Evolutionary conservation across 192 early-diverging fungal species (phyloP).

Genomic region (Podila epigama): DNA sequence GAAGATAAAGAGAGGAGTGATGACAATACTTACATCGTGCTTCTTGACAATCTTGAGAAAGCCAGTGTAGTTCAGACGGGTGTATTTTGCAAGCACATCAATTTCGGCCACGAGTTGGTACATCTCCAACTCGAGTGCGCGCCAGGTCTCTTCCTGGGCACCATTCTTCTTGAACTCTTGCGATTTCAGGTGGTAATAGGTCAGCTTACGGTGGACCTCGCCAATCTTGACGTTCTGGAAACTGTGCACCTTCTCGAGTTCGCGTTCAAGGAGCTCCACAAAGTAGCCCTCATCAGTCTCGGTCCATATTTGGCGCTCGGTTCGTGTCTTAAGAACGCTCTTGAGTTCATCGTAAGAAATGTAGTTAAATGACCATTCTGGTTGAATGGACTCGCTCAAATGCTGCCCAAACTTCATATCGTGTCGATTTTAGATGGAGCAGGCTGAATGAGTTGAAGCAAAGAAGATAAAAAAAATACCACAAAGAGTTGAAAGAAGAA

Average conservation of each 20-base stretch:
- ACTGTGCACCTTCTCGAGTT: conserved; percentile 83
- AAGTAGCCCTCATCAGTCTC: conserved; percentile 91
- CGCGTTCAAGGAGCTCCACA: conserved; percentile 86
- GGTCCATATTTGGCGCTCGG: conserved; percentile 70
- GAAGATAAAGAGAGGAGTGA: not conserved
- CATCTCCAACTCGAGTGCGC: conserved; percentile 74
- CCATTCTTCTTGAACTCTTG: conserved; percentile 79
- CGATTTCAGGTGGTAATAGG: conserved; percentile 55
- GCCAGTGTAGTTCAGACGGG: conserved; percentile 85
- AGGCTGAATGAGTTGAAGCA: too few species aligned
- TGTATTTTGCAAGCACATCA: conserved; percentile 78
- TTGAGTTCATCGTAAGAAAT: conserved; percentile 90
- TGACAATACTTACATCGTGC: conserved; percentile 73
- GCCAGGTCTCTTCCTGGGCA: conserved; percentile 73
- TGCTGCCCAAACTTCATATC: conserved; percentile 92
- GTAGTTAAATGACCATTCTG: conserved; percentile 86
- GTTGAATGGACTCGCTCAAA: conserved; percentile 71
- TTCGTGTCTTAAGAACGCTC: conserved; percentile 73
- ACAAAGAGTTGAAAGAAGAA: not conserved
- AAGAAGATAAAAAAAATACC: not conserved
- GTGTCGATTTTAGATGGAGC: not conserved
- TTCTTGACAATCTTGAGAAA: conserved; percentile 97
- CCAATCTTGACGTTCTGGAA: conserved; percentile 34
- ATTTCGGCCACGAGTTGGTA: conserved; percentile 78
- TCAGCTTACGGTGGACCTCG: conserved; percentile 24